Base-by-base conservation (phyloP, 805 yeast species). In the Pichia deserticola region DNA sequence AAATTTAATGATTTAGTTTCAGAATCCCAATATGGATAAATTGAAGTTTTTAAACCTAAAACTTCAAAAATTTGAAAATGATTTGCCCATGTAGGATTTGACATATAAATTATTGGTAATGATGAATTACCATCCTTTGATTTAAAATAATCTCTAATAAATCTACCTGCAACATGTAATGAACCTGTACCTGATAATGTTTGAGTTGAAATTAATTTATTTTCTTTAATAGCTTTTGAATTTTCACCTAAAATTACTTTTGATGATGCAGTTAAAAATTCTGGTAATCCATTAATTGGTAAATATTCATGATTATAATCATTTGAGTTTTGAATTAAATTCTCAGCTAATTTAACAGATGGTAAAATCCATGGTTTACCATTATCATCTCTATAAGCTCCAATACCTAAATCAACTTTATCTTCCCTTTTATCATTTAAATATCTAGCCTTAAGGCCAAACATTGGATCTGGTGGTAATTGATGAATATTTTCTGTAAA, bases 1-100 rank as follows among this genome's bases (percentile, higher is more conserved):
- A 90, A 67, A 64, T 87, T 85, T 58, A 92, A 75, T 4, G 82
- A 71, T 68, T 87, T 87, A 50, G 83, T 78, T 25, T 71, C 74
- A 49, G 75, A 72, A 62, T 92, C 78, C 90, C 96, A 93, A 75
- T 93, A 92, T 28, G 96, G 89, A 65, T 93, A 92, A 15, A 73
- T 67, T 36, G 73, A 80, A 38, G 84, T 82, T 56, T 75, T 70
- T 48, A 87, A 73, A 5, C 95, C 96, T 53, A 79, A 73, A 48
- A 77, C 70, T 57, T 77, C 74, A 66, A 90, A 93, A 57, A 92
- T 86, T 65, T 84, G 89, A 65, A 77, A 75, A 71, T 92, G 99
- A 73, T 93, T 93, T 47, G 93, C 96, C 99, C 99, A 92, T n/a
- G 98, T 89, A 57, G 99, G 99, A 51, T 77, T 71, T 12, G 96